A percentile compares a stretch with the other conserved stretches of the same genome.
Evolutionary conservation across 805 yeast genomes (phyloP).

Genomic region (Pichia insulana): DNA sequence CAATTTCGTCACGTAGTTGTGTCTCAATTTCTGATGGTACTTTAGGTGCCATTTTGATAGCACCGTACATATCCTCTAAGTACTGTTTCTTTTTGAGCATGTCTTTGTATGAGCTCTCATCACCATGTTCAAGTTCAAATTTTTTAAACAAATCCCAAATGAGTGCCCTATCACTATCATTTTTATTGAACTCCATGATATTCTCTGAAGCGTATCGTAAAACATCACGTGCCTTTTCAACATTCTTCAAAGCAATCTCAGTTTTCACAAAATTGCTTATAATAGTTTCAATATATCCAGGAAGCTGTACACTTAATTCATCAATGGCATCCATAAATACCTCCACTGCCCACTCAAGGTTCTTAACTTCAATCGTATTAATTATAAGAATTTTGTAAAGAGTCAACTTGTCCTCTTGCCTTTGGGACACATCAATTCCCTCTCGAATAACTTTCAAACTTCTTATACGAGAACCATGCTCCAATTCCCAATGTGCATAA

Average conservation of each 20-base stretch:
- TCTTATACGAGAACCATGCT: slow-evolving; percentile 40
- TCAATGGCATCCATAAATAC: slow-evolving; percentile 45
- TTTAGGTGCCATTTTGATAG: neutral
- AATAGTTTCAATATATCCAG: slow-evolving; percentile 31
- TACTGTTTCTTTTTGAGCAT: slow-evolving; percentile 57
- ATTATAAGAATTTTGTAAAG: slow-evolving; percentile 37
- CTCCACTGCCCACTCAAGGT: slow-evolving; percentile 35
- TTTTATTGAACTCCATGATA: slow-evolving; percentile 25
- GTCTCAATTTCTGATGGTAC: slow-evolving; percentile 11
- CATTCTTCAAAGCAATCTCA: slow-evolving; percentile 47
- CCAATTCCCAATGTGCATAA: slow-evolving; percentile 57
- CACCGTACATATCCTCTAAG: slow-evolving; percentile 11
- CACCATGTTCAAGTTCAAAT: slow-evolving; percentile 67
- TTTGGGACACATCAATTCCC: slow-evolving; percentile 29
- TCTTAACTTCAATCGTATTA: slow-evolving; percentile 33
- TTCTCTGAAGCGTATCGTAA: slow-evolving; percentile 44
- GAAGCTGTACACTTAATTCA: slow-evolving; percentile 19
- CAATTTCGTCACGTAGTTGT: slow-evolving; percentile 30
- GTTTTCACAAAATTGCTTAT: slow-evolving; percentile 46
- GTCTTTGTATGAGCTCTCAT: slow-evolving; percentile 61
- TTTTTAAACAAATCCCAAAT: slow-evolving; percentile 66
- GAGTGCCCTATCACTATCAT: slow-evolving; percentile 20
- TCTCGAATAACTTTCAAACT: slow-evolving; percentile 40
- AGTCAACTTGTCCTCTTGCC: slow-evolving; percentile 26
- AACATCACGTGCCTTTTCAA: slow-evolving; percentile 54